phyloP scores from a whole-genome alignment of 2,329 filamentous ascomycete species.

The Didymella lethalis region DNA sequence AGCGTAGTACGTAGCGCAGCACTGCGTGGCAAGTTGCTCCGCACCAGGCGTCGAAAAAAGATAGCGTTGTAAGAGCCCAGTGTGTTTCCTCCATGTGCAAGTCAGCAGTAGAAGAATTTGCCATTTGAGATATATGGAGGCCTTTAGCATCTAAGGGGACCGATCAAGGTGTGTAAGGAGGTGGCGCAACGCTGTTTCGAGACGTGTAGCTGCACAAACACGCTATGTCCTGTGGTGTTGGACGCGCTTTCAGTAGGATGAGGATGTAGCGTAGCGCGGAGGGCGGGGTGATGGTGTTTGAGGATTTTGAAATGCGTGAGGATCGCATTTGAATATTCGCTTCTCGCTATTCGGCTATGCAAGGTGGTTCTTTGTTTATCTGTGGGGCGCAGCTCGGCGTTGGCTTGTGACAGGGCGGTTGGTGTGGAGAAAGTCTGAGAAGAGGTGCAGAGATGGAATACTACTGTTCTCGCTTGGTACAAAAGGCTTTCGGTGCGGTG shows the following conservation, averaged over 20 bases:
- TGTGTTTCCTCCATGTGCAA: background rate
- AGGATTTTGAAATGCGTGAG: background rate
- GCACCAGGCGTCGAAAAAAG: conserved; percentile 7
- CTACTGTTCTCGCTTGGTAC: background rate
- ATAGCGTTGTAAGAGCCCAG: background rate
- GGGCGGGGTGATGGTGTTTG: conserved; percentile 27
- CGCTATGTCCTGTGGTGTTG: conserved; percentile 21
- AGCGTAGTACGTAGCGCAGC: conserved; percentile 6
- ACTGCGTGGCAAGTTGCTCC: conserved; percentile 1
- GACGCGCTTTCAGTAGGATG: conserved; percentile 42
- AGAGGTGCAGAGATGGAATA: background rate
- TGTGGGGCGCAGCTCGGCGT: background rate
- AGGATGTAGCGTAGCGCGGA: conserved; percentile 39
- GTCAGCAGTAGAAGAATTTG: background rate
- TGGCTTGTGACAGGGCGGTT: conserved; percentile 1
- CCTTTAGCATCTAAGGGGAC: background rate
- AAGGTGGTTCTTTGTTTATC: conserved; percentile 1
- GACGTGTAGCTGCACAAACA: conserved; percentile 12
- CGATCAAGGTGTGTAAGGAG: conserved; percentile 12
- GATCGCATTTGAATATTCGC: background rate
- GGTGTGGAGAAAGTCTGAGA: background rate
- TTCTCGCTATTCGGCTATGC: background rate
- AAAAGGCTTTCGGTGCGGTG: too few relatives aligned
- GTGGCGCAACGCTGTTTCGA: conserved; percentile 1
- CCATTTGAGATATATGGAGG: background rate